Evolutionary conservation across 192 early-diverging fungal genomes (phyloP), one percentile per base, ranked within the genome.

Genomic region (Backusella morwellensis): DNA sequence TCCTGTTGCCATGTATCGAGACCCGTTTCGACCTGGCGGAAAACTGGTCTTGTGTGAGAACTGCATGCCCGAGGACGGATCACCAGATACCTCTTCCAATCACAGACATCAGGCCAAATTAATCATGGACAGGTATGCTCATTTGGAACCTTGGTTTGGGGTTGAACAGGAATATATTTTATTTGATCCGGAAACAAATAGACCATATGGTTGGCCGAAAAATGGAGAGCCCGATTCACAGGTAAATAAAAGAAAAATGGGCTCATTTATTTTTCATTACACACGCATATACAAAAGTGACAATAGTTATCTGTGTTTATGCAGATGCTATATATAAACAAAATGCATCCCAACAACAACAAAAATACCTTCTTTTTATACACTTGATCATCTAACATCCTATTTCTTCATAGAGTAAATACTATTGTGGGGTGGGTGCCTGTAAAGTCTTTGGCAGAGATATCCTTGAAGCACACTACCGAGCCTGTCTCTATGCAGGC

Each of bases 81-180:
- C 82, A n/a, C 84, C 86, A 17, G 75, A 88, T 74, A 83, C 44
- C 75, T 79, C 68, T 42, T 34, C 85, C 35, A 88, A 88, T 77
- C 78, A 82, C 77, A 85, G 87, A 66, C n/a, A 73, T 41, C 12
- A 54, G 6, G 76, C 76, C 29, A 35, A 44, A 23, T 76, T 83
- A 66, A 50, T 84, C 4, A 87, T 88, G 85, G 63, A 76, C 8
- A 68, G 68, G 42, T 75, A 82, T 75, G 77, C 76, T n/a, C 74
- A 83, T 42, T 17, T 71, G 19, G 72, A 85, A 44, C 80, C 87
- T 42, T 88, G 87, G 87, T 88, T 88, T 75, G 87, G 87, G 72
- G 83, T 88, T 70, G 87, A 88, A 70, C 87, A 88, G 78, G 86
- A 88, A 72, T 88, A 88, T 42, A 85, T 82, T 23, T 73, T 88